Base-by-base conservation (phyloP, 2,329 filamentous ascomycete genomes). In the Septoria petroselini region DNA sequence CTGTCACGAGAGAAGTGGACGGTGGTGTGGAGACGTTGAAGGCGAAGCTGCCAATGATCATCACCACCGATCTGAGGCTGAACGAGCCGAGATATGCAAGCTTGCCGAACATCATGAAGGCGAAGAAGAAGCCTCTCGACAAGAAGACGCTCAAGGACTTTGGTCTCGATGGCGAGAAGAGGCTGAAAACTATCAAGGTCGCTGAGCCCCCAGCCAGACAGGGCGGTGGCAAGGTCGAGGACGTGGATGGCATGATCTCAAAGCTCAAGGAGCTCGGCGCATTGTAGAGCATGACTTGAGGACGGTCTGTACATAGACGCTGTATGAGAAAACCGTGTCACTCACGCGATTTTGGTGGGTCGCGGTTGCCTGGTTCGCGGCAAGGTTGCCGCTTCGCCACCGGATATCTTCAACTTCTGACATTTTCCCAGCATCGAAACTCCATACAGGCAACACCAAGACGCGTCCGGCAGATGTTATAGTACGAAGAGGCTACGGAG, bases 41-140 rank as follows among this genome's bases (percentile, higher is more conserved):
- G 70, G 84, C 88, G 1, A 88, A 86, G 76, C 73, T 98, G 71
- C 93, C 93, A 0, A 84, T 97, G 83, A 76, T 98, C 44, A 87
- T 98, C 62, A 98, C 93, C 54, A 95, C 93, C 55, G 93, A 98
- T 76, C 71, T 98, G 73, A 77, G 93, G 44, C 75, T 98, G 70
- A 98, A 98, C 68, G 89, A 94, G 80, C 93, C 93, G 52, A 78
- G 93, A 58, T 98, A 95, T 70, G 93, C 91, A 17, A 95, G 83
- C 71, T 71, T 98, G 80, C 91, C 91, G 42, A 97, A 97, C 69
- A 97, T 98, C 59, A 98, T 98, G 93, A 98, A 97, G 85, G 93
- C 93, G 45, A 98, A 98, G 86, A 98, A 97, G 87, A 98, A 98
- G 86, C 88, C 88, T 66, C 67, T 98, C 62, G 89, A 93, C 65